Percentiles rank a stretch among this genome's conserved stretches.
Conservation (phyloP, 768 basidiomycete species). For the Cytidiella melzeri region DNA sequence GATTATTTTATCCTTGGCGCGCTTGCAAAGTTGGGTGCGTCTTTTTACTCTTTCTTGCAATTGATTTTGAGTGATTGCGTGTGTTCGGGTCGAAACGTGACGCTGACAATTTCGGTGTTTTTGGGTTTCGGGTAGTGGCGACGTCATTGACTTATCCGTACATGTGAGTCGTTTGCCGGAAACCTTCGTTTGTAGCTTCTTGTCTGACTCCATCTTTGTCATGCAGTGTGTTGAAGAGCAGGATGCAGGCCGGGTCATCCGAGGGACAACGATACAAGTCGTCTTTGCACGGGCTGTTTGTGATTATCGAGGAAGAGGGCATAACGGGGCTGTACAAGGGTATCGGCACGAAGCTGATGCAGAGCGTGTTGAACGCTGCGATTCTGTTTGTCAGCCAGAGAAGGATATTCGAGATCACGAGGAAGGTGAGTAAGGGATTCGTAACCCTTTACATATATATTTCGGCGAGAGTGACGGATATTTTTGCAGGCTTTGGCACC, state of each 20-base stretch:
- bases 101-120: not conserved
- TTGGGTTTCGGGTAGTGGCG: constrained; percentile 28
- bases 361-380: constrained; percentile 90
- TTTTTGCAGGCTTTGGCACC: no score
- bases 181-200: not conserved
- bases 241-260: constrained; percentile 70
- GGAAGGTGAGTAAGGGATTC: constrained; percentile 36
- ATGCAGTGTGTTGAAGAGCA: constrained; percentile 67
- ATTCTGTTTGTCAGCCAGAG: constrained; percentile 90
- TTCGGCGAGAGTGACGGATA: no score
- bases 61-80: not conserved
- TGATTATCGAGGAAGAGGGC: constrained; percentile 76
- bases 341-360: constrained; percentile 79
- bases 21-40: constrained; percentile 77
- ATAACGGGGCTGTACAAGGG: constrained; percentile 84
- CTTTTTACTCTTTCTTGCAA: not conserved
- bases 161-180: constrained; percentile 38
- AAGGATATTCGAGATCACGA: constrained; percentile 71
- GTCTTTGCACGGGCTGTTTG: constrained; percentile 66
- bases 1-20: constrained; percentile 97
- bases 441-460: no score
- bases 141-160: constrained; percentile 65
- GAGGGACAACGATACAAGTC: constrained; percentile 68
- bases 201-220: constrained; percentile 1
- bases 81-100: constrained; percentile 1